Base-by-base conservation (phyloP, 1,139 yeast genomes). In the Candida gigantensis region DNA sequence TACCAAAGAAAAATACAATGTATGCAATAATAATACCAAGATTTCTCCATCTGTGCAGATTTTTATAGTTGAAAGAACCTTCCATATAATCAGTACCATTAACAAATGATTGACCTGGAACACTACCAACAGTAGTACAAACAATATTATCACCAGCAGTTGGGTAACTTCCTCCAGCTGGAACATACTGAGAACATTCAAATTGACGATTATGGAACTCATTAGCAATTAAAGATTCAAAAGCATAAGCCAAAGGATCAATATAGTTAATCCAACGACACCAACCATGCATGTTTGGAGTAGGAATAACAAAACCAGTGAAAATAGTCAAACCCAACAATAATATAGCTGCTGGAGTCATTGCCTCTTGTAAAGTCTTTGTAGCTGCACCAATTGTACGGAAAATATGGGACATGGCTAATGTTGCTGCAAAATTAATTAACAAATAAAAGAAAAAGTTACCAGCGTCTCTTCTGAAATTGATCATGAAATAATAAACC, bases 11-110 rank as follows among this genome's bases (percentile, higher is more conserved):
- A 57, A 81, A 72, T 15, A 78, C 32, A 20, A 64, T 58, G 51
- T 72, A 84, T 1, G 69, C 86, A 43, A 80, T 39, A 28, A 74
- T 62, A 48, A 88, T 81, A 55, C 95, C 96, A 46, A 79, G 76
- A 53, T 87, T 82, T 65, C 96, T 79, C 96, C 96, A 88, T 54
- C 77, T 76, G 57, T 88, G 89, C 9, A 63, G 43, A 45, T 74
- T 70, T 29, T 55, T 50, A 58, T 84, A 86, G 9, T 55, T 46
- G 55, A 60, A 81, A 3, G 79, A 57, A 10, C 49, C 44, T 3
- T 47, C 51, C 33, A 86, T 46, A 55, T 79, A 87, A 12, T 49
- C 63, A 34, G 79, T 72, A 53, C 96, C 96, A 20, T 54, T 45
- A 30, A 87, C 84, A 33, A 44, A 49, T 12, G 45, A 45, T 16